Conservation (phyloP, 257 asterid species). For the Ballota nigra region DNA sequence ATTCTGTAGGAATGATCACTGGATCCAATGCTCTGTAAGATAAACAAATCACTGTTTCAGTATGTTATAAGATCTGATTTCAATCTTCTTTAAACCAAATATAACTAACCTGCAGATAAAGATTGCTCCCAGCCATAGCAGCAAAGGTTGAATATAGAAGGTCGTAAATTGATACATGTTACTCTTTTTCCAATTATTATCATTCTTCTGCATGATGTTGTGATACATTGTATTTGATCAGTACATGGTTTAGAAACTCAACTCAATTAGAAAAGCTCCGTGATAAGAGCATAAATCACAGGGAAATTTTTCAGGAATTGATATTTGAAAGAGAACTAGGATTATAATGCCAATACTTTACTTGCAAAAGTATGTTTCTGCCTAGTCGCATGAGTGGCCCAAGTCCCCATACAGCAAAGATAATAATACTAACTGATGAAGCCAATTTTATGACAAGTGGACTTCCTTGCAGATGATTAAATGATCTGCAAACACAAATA, state of each 20-base stretch:
- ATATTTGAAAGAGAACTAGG: slow-evolving; percentile 21
- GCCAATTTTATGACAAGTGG: slow-evolving; percentile 55
- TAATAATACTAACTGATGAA: slow-evolving; percentile 70
- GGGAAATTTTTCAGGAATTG: slow-evolving; percentile 9
- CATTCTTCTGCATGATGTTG: slow-evolving; percentile 58
- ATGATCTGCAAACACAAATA: slow-evolving; percentile 56
- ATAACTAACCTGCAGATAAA: slow-evolving; percentile 78
- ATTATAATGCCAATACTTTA: slow-evolving; percentile 43
- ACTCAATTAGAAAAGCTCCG: slow-evolving; percentile 9
- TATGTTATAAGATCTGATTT: slow-evolving; percentile 6
- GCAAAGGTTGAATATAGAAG: slow-evolving; percentile 76
- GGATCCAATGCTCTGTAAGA: slow-evolving; percentile 85
- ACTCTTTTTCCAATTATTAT: slow-evolving; percentile 85
- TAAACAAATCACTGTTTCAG: slow-evolving; percentile 22
- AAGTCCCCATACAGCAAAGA: slow-evolving; percentile 87
- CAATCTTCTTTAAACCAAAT: slow-evolving; percentile 22
- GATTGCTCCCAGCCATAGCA: slow-evolving; percentile 81
- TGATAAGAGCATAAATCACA: neutral
- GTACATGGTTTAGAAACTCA: slow-evolving; percentile 2
- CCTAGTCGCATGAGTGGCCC: slow-evolving; percentile 66
- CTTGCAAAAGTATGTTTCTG: slow-evolving; percentile 64
- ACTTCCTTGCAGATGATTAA: slow-evolving; percentile 51
- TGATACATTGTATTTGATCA: slow-evolving; percentile 15
- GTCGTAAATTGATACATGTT: slow-evolving; percentile 61
- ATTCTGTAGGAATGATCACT: slow-evolving; percentile 74